Conservation (phyloP, 495 filamentous ascomycete species). For the Durotheca rogersii region DNA sequence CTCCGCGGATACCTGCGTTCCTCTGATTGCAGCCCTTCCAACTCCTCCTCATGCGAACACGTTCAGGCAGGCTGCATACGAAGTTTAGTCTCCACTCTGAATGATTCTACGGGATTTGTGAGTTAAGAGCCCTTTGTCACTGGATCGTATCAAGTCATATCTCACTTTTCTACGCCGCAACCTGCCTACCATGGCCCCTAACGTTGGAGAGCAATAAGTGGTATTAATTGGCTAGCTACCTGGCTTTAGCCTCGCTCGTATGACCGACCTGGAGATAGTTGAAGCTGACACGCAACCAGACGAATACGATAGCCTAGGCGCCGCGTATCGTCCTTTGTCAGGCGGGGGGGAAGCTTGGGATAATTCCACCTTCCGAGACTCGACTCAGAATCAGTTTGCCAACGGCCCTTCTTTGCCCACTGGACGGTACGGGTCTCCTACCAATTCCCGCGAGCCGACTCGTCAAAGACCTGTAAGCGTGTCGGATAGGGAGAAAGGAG, state of each 20-base stretch:
- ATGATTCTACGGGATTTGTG: constrained; percentile 24
- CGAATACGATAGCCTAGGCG: constrained; percentile 14
- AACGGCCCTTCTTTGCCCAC: constrained; percentile 32
- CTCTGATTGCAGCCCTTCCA: constrained; percentile 43
- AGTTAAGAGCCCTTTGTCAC: constrained; percentile 20
- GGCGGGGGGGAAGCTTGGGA: constrained; percentile 30
- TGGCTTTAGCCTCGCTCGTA: background rate
- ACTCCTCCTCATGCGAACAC: constrained; percentile 49
- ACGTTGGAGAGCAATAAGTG: background rate
- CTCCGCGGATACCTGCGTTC: constrained; percentile 42
- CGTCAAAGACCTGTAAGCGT: constrained; percentile 34
- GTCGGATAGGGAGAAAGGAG: constrained; percentile 34
- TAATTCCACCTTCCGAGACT: constrained; percentile 38
- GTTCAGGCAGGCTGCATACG: constrained; percentile 53
- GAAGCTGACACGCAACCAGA: constrained; percentile 14
- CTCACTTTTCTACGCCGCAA: constrained; percentile 11
- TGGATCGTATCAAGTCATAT: constrained; percentile 5
- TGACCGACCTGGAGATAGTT: background rate
- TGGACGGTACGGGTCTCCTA: constrained; percentile 20
- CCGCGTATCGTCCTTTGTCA: constrained; percentile 27
- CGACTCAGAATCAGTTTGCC: constrained; percentile 41
- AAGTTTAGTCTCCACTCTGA: constrained; percentile 35
- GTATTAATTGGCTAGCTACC: background rate
- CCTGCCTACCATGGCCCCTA: background rate
- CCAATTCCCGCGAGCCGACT: constrained; percentile 30